These are phyloP conservation scores for Erysimum pusillum DNA, from an alignment of 441 rosid genomes.

Conservation along the genomic window DNA sequence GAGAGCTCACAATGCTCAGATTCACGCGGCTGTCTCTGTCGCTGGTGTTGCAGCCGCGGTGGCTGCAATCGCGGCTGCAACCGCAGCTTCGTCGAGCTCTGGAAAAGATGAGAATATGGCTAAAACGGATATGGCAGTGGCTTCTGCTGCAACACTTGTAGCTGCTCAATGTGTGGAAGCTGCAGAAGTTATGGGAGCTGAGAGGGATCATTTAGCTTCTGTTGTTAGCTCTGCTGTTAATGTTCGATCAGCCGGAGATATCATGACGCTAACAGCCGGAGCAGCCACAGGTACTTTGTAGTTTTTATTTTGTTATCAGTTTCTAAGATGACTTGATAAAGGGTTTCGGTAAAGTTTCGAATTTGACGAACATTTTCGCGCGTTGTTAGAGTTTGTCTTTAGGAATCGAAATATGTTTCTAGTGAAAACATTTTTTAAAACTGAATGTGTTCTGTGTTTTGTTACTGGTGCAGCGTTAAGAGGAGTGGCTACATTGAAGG, in stretches of 20 bases:
- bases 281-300: slow-evolving; percentile 87
- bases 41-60: slow-evolving; percentile 94
- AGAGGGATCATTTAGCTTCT: slow-evolving; percentile 81
- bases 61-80: slow-evolving; percentile 90
- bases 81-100: slow-evolving; percentile 70
- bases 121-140: slow-evolving; percentile 89
- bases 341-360: too few relatives aligned
- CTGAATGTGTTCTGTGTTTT: slow-evolving; percentile 4
- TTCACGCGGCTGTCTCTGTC: slow-evolving; percentile 86
- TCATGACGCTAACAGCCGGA: slow-evolving; percentile 89
- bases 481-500: slow-evolving; percentile 87
- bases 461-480: slow-evolving; percentile 61
- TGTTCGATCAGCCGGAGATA: slow-evolving; percentile 76
- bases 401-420: not conserved
- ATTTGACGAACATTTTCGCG: not conserved
- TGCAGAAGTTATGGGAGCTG: slow-evolving; percentile 92
- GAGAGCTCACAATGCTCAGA: slow-evolving; percentile 88
- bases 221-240: slow-evolving; percentile 66
- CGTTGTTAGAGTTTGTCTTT: not conserved
- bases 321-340: not conserved
- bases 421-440: not conserved
- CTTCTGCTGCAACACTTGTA: slow-evolving; percentile 87
- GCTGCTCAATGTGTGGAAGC: slow-evolving; percentile 97
- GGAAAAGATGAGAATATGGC: slow-evolving; percentile 91
- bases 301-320: not conserved